Evolutionary conservation across 202 grass and related monocot species (phyloP), one percentile per base, ranked within the genome.

Genomic region (Setaria italica): DNA sequence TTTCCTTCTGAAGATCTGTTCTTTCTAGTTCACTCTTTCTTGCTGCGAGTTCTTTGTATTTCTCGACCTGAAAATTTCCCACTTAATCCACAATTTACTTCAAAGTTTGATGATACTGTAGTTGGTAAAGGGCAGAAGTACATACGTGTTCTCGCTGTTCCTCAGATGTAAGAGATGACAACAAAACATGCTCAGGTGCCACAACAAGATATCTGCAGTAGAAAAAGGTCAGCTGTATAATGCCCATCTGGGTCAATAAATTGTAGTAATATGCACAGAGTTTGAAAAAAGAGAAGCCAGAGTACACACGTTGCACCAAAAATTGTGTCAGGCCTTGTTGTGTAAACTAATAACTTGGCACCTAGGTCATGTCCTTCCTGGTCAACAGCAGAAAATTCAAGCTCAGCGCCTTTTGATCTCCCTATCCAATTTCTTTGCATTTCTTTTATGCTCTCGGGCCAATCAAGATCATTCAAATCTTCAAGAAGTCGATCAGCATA

Each of bases 381-480:
- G 76, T 93, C 80, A 90, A 94, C 86, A 49, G 94, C 76, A 39
- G 58, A 70, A 78, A 98, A 99, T 84, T 91, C 84, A 69, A 95
- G 87, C 48, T 99, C 96, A 80, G 96, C 91, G 49, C 96, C 96
- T 91, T 99, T 88, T 20, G 93, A 99, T 62, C 90, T 88, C 51
- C 96, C 91, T 70, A 99, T 99, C 96, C 96, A 99, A 81, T 99
- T 95, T 77, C 93, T 90, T 83, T 99, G 96, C 93, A 99, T 95
- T 88, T 95, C 96, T 80, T 99, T 99, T 58, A 99, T 95, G 85
- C 96, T 99, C 49, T 95, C 96, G 53, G 96, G 90, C 96, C 96
- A 99, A 80, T 94, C 90, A 29, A 95, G 88, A 53, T 90, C 89
- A 87, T 99, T 88, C 86, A 99, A 86, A 89, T 99, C 96, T 88